Evolutionary conservation across 495 filamentous ascomycete genomes (phyloP).

Genomic region (Hypoxylon crocopeplum): DNA sequence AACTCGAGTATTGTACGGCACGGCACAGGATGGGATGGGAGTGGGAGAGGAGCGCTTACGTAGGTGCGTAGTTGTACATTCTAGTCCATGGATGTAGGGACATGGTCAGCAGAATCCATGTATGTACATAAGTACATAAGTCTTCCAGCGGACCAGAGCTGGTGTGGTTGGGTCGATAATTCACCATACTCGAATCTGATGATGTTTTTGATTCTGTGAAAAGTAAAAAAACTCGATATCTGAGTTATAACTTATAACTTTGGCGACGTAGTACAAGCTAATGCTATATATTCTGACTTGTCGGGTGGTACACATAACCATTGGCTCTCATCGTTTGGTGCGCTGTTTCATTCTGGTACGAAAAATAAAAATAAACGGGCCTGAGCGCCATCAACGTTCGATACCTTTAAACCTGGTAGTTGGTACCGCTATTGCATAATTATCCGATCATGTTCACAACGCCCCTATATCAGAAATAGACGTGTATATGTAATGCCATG

Average conservation of each 20-base stretch:
- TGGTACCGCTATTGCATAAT: conserved; percentile 1
- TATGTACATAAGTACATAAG: neutral
- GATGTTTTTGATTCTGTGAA: conserved; percentile 1
- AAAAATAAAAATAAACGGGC: conserved; percentile 7
- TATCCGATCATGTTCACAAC: neutral
- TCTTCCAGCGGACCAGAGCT: no score
- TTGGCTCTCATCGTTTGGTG: conserved; percentile 3
- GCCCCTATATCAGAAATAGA: neutral
- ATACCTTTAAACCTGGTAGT: neutral
- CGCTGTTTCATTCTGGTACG: conserved; percentile 21
- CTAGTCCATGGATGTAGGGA: neutral
- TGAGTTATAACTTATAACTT: conserved; percentile 17
- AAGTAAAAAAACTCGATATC: conserved; percentile 21
- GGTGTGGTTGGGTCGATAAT: neutral
- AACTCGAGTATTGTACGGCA: conserved; percentile 1
- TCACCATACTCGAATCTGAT: neutral
- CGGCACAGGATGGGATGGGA: neutral
- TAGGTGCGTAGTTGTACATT: neutral
- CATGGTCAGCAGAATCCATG: neutral
- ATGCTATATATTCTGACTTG: neutral
- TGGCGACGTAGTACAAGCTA: no score
- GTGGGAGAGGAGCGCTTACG: neutral
- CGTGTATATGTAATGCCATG: neutral
- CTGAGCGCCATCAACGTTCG: conserved; percentile 8
- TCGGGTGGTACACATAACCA: neutral